phyloP scores from a whole-genome alignment of 768 basidiomycete species.

The Tremella fuciformis region DNA sequence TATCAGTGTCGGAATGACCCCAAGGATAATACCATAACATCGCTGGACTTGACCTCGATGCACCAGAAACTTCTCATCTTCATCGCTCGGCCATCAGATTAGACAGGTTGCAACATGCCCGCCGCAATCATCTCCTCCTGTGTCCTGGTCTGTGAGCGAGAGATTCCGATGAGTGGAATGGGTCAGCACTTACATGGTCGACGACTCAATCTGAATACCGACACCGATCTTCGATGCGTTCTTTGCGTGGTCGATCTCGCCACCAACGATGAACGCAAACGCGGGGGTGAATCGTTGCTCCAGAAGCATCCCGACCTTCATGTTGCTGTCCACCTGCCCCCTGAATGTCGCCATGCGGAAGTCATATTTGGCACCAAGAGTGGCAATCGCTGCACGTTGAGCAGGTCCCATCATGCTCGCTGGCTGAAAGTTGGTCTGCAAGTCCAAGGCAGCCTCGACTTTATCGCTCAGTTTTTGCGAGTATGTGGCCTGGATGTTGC shows the following conservation, averaged over 20 bases:
- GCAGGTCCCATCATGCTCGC: conserved; percentile 58
- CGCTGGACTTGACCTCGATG: no score
- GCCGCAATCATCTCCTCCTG: conserved; percentile 49
- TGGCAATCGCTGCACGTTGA: conserved; percentile 86
- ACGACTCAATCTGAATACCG: conserved; percentile 90
- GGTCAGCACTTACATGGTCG: conserved; percentile 41
- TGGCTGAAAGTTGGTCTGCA: conserved; percentile 67
- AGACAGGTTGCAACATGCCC: conserved; percentile 44
- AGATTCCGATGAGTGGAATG: neutral
- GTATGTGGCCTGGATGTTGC: conserved; percentile 85
- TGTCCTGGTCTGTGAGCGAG: conserved; percentile 21
- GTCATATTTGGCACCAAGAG: conserved; percentile 94
- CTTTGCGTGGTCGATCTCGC: conserved; percentile 99
- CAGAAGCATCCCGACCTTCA: conserved; percentile 89
- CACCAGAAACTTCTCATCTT: no score
- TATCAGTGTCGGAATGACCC: no score
- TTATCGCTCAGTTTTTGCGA: conserved; percentile 95
- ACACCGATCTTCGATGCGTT: conserved; percentile 92
- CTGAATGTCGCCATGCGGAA: conserved; percentile 89
- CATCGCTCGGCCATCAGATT: neutral
- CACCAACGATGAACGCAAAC: conserved; percentile 88
- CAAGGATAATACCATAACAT: no score
- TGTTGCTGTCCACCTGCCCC: conserved; percentile 89
- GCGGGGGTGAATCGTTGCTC: conserved; percentile 95
- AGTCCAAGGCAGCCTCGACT: conserved; percentile 93